Base-by-base conservation (phyloP, 345 rosid species). In the Eucalyptus marginata region DNA sequence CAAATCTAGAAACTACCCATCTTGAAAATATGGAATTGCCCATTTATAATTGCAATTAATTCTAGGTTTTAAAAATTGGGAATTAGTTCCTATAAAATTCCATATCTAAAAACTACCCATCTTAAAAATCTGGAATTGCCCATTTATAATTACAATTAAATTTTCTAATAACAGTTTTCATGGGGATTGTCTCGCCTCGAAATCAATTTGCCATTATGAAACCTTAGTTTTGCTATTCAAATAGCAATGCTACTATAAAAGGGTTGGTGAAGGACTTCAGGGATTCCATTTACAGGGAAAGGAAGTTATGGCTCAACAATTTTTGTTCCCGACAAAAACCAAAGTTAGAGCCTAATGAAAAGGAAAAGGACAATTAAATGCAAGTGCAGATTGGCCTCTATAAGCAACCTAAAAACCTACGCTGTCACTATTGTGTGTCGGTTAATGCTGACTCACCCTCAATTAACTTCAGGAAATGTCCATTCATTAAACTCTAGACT, bases 181-280 rank as follows among this genome's bases (percentile, higher is more conserved):
- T 0, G 8, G 16, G 0, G 1, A 59, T 27, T 27, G 0, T 13
- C 33, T 59, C 0, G 1, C 2, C 15, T 0, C 0, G 0, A 27
- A 59, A 27, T 27, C 31, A 0, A 7, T 5, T 59, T 2, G 2
- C 16, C 2, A 0, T 59, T 12, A 62, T 6, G 31, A 5, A 62
- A 13, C 33, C 4, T 62, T 62, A 13, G 31, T n/a, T 64, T 64
- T 64, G 36, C 20, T 64, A 64, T 64, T 64, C 40, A 3, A 64
- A n/a, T 64, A n/a, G 8, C 76, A 64, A 7, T 1, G 40, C 15
- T 14, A n/a, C 76, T 2, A 6, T n/a, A 4, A 64, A 64, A 64
- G 76, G 76, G 36, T 1, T 15, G 20, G 31, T 4, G 7, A 64
- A 7, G 6, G 40, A 64, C 76, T n/a, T 64, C 3, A 1, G 20